Evolutionary conservation across 177 flowering plant species (phyloP), one percentile per base, ranked within the genome.

Genomic region (Tripterygium wilfordii): DNA sequence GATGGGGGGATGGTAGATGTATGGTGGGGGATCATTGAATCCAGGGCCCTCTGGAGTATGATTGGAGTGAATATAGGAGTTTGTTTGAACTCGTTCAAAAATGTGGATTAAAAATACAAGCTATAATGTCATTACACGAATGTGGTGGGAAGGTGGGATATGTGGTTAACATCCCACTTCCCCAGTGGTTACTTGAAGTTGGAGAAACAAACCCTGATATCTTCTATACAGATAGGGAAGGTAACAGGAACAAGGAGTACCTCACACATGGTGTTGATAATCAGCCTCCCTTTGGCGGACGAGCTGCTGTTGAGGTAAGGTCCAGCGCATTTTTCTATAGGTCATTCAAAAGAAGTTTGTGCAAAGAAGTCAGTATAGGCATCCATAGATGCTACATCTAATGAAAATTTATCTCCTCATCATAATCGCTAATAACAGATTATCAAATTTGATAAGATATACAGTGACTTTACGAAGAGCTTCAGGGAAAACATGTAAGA

Each of bases 1-100:
- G 96, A 90, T 64, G 97, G 96, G 26, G 79, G 82, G 4, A 90
- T 90, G 97, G 70, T 76, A 15, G 97, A 90, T 61, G 82, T 87
- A 5, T 87, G 96, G 97, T 90, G 96, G 97, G 96, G 97, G 17
- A 73, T 82, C 8, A 58, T 82, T 24, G 97, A 87, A 66, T 54
- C 72, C 15, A 74, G 45, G 91, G 82, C n/a, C 85, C 95, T 8
- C 69, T 64, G 65, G 59, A 74, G 35, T 87, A 87, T 50, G 78
- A 83, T 17, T 87, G 96, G 98, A 49, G 52, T 50, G 85, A 77
- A 24, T 90, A 90, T 47, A 74, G 76, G 59, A 70, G 58, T 60
- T 64, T 90, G 67, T 84, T 90, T 42, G 43, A 74, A 51, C 31
- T 80, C 8, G 53, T 82, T 21, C 72, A 71, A 50, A 39, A 67